Percentiles rank a stretch among this genome's conserved stretches.
Conservation (phyloP, 345 rosid genomes). For the Arabidopsis suecica region DNA sequence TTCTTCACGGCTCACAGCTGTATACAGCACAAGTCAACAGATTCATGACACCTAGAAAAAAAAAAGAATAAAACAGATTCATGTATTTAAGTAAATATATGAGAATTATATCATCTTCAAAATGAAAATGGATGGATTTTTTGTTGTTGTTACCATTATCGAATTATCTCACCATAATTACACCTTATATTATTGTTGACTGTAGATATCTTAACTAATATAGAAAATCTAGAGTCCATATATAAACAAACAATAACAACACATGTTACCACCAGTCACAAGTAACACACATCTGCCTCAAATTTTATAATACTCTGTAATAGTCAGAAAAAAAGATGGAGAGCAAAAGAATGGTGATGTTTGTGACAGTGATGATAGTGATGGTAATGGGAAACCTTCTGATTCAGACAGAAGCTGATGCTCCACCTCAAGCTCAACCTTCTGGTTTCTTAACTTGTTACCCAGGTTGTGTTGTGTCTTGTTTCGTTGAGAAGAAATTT, state of each 20-base stretch:
- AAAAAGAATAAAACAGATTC: neutral
- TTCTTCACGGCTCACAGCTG: neutral
- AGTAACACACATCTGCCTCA: neutral
- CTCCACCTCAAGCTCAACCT: neutral
- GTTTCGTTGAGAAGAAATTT: conserved; percentile 10
- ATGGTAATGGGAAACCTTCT: conserved; percentile 29
- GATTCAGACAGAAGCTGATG: conserved; percentile 35
- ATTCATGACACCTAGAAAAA: neutral
- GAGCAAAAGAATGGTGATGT: conserved; percentile 25
- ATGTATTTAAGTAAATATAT: conserved; percentile 6
- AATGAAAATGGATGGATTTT: neutral
- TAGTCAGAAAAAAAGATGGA: conserved; percentile 1
- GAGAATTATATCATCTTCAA: neutral
- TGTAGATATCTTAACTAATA: conserved; percentile 9
- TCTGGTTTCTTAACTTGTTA: conserved; percentile 17
- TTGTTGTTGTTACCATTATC: neutral
- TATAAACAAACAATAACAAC: conserved; percentile 27
- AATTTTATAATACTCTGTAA: neutral
- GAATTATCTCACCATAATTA: neutral
- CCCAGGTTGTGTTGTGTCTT: conserved; percentile 11
- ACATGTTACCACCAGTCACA: conserved; percentile 14
- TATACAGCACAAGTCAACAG: neutral
- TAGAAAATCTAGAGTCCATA: neutral
- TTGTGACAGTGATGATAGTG: conserved; percentile 30
- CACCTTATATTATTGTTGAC: neutral